phyloP scores from a whole-genome alignment of 148 eudicot species.

The Dysphania ambrosioides region DNA sequence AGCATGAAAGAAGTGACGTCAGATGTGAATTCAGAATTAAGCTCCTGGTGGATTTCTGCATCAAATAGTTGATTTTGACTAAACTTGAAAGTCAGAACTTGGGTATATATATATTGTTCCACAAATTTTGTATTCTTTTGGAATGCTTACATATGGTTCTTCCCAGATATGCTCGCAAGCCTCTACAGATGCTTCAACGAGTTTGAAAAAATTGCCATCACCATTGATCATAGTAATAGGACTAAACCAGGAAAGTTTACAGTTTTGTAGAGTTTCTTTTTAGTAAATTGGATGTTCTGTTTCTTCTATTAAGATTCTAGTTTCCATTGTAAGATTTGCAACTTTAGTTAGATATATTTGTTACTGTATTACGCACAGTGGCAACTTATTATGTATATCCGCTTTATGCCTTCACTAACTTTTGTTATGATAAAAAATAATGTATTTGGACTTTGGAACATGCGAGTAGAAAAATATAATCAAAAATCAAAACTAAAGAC shows the following conservation, averaged over 20 bases:
- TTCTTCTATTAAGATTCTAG: background rate
- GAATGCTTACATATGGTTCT: constrained; percentile 22
- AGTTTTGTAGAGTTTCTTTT: constrained; percentile 13
- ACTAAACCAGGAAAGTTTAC: background rate
- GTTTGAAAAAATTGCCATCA: constrained; percentile 7
- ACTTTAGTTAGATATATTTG: no score
- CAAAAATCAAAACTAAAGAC: no score
- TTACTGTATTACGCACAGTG: no score
- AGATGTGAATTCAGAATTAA: background rate
- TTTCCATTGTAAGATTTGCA: constrained; percentile 7
- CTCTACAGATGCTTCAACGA: background rate
- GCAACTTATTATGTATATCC: no score
- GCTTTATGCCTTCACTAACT: no score
- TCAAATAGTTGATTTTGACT: constrained; percentile 7
- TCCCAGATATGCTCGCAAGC: background rate
- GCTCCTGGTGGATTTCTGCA: background rate
- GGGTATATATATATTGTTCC: constrained; percentile 15
- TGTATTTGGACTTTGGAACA: no score
- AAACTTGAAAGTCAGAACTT: constrained; percentile 6
- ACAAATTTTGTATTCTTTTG: constrained; percentile 24
- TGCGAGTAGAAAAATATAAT: no score
- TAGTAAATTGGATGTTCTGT: constrained; percentile 15
- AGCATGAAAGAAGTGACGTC: constrained; percentile 4
- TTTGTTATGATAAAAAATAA: no score
- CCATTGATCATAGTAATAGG: constrained; percentile 6